Base-by-base conservation (phyloP, 805 yeast species). In the Metschnikowia colocasiae region DNA sequence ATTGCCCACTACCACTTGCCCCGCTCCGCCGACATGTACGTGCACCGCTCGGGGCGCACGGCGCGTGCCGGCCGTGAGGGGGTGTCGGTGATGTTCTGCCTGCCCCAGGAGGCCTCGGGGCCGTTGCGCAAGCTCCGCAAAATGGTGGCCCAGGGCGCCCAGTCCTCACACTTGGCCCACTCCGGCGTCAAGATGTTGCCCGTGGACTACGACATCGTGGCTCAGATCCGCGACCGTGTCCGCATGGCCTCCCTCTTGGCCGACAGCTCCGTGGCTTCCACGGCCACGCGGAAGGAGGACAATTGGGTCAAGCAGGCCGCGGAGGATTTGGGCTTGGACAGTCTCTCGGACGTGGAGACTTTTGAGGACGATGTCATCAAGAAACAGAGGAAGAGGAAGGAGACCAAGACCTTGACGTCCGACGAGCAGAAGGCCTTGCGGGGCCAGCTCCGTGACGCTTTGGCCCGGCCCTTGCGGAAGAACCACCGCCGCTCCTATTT, bases 41-140 rank as follows among this genome's bases (percentile, higher is more conserved):
- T 94, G 56, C 99, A 94, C 67, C 79, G 99, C 64, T 87, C 97
- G 1, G 99, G 99, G 51, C 83, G 99, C 78, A 94, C 99, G n/a
- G 98, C 96, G 0, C 85, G 99, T 74, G 97, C 95, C 1, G 94
- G 92, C 0, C 75, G 71, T 40, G 92, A 87, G 62, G 99, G 99
- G 74, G 96, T 94, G n/a, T 85, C 97, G 2, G 84, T 94, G 42
- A 82, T 90, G 80, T 73, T 94, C 45, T 89, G 97, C 59, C 87
- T 96, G 4, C 97, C 97, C 13, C 90, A 87, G 50, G 99, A 94
- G 62, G 89, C 95, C 0, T 76, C 89, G 47, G 96, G 96, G 0
- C 91, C 98, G 0, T 73, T 91, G 52, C 76, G 81, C 59, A 88
- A 87, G 65, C 75, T 92, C 46, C 74, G 92, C 57, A 81, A 74